These are phyloP conservation scores for Saccharomycopsis sp. DNA, from an alignment of 805 yeast genomes.

Conservation along the genomic window DNA sequence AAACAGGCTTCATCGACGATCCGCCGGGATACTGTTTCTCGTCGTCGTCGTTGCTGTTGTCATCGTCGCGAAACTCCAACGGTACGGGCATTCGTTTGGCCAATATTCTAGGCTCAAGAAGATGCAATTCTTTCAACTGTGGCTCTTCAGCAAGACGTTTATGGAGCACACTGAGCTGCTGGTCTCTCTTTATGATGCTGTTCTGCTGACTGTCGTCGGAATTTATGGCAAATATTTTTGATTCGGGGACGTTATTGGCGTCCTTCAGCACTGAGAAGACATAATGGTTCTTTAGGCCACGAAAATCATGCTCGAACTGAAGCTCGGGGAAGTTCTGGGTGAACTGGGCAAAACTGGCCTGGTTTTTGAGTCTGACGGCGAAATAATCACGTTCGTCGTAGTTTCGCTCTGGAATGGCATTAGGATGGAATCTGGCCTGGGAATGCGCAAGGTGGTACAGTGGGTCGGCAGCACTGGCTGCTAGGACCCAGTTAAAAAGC, in stretches of 20 bases:
- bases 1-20: slow-evolving; percentile 43
- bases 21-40: slow-evolving; percentile 33
- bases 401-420: slow-evolving; percentile 38
- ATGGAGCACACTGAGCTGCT: slow-evolving; percentile 7
- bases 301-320: slow-evolving; percentile 57
- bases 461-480: not conserved
- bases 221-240: slow-evolving; percentile 15
- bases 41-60: slow-evolving; percentile 11
- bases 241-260: slow-evolving; percentile 15
- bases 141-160: slow-evolving; percentile 21
- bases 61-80: slow-evolving; percentile 20
- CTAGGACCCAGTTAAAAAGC: not conserved
- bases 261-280: slow-evolving; percentile 53
- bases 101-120: slow-evolving; percentile 48
- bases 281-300: slow-evolving; percentile 55
- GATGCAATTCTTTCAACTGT: slow-evolving; percentile 44
- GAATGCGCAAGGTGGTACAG: not conserved
- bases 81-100: slow-evolving; percentile 54
- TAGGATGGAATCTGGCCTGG: not conserved
- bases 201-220: slow-evolving; percentile 18
- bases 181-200: slow-evolving; percentile 10
- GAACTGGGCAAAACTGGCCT: slow-evolving; percentile 30
- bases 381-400: slow-evolving; percentile 50
- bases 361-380: slow-evolving; percentile 46
- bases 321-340: slow-evolving; percentile 36